These are phyloP conservation scores for Artemisia annua DNA, from an alignment of 129 eudicot genomes.

Conservation along the genomic window DNA sequence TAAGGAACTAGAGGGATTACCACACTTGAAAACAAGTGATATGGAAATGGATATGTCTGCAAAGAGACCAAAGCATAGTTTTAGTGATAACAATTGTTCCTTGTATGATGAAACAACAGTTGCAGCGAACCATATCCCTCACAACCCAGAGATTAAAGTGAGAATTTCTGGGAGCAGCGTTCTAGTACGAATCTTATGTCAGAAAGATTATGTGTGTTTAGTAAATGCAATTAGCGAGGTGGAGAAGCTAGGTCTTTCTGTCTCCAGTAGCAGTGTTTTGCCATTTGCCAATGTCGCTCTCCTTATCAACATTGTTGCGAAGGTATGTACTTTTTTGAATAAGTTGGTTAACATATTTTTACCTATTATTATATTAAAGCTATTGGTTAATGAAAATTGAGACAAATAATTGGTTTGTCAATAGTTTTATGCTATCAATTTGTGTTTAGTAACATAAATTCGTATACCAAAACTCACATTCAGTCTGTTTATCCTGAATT, in stretches of 20 bases:
- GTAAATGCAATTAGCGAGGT: constrained; percentile 22
- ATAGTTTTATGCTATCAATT: not conserved
- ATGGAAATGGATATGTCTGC: not conserved
- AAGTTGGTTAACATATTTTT: not conserved
- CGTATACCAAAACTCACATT: not conserved
- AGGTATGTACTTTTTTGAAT: constrained; percentile 22
- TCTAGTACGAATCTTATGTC: constrained; percentile 31
- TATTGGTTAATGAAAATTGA: not conserved
- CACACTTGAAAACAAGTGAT: not conserved
- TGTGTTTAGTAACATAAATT: not conserved
- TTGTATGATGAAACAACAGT: constrained; percentile 18
- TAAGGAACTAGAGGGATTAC: constrained; percentile 29
- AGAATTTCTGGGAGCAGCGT: constrained; percentile 30
- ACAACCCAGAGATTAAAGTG: constrained; percentile 34
- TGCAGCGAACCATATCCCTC: not conserved
- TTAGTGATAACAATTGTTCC: constrained; percentile 8
- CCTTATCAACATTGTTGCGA: constrained; percentile 32
- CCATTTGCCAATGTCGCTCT: constrained; percentile 36
- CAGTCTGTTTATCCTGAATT: constrained; percentile 1
- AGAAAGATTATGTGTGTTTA: constrained; percentile 14
- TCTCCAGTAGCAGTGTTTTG: constrained; percentile 36
- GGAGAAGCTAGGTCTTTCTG: constrained; percentile 34
- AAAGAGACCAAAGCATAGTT: constrained; percentile 11
- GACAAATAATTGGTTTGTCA: not conserved
- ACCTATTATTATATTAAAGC: not conserved